A percentile compares a stretch with the other conserved stretches of the same genome.
Evolutionary conservation across 352 stramenopile species (phyloP).

Genomic region (Globisporangium nunn): DNA sequence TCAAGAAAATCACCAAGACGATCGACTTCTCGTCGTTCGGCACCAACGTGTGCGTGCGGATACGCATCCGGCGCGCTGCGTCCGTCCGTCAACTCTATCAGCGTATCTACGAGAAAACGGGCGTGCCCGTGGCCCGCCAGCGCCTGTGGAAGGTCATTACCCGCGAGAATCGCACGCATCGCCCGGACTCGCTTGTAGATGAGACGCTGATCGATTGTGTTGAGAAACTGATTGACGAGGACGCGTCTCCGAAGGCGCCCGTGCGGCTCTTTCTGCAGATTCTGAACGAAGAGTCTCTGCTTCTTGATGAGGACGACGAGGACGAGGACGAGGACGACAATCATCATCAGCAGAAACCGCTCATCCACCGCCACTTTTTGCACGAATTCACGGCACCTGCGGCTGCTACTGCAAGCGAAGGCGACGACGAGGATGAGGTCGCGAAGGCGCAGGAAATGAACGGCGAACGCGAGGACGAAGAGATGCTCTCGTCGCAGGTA

Average conservation of each 20-base stretch:
- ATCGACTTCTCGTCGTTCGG: constrained; percentile 74
- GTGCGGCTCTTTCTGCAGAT: constrained; percentile 78
- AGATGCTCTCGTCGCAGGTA: neutral
- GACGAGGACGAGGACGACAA: neutral
- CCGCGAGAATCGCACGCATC: constrained; percentile 75
- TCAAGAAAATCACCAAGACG: constrained; percentile 71
- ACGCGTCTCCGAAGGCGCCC: constrained; percentile 53
- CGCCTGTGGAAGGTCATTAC: constrained; percentile 84
- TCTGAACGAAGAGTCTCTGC: neutral
- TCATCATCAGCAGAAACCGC: constrained; percentile 4
- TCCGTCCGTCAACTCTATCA: constrained; percentile 62
- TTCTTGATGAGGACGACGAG: constrained; percentile 3
- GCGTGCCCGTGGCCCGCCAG: constrained; percentile 54
- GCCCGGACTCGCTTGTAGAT: constrained; percentile 54
- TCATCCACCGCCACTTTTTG: constrained; percentile 52
- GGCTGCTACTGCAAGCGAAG: neutral
- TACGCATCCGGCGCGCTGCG: constrained; percentile 58
- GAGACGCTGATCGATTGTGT: constrained; percentile 35
- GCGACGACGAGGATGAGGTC: constrained; percentile 9
- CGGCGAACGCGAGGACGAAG: constrained; percentile 4
- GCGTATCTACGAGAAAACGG: constrained; percentile 51
- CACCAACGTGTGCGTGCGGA: constrained; percentile 44
- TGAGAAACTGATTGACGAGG: constrained; percentile 66
- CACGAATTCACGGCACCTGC: constrained; percentile 44
- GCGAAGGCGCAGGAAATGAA: constrained; percentile 4